Conservation (phyloP, 2,329 filamentous ascomycete species). For the Talaromyces islandicus region DNA sequence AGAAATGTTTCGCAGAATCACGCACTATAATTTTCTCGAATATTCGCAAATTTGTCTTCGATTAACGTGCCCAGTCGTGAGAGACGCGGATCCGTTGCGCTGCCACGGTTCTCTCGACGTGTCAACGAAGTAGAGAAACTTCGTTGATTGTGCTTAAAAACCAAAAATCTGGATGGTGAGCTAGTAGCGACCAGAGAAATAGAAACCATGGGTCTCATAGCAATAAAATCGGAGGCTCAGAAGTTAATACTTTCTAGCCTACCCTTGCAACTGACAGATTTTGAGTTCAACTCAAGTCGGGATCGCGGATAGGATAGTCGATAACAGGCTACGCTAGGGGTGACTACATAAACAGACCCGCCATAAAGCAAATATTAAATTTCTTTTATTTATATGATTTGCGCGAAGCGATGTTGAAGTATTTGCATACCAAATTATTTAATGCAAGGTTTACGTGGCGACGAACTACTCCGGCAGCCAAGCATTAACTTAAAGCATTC, state of each 20-base stretch:
- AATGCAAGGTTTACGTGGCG: background rate
- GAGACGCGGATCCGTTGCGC: slow-evolving; percentile 41
- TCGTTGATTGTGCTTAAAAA: background rate
- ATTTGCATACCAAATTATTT: background rate
- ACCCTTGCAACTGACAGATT: background rate
- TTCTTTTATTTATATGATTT: background rate
- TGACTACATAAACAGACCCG: background rate
- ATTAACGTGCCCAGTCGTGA: slow-evolving; percentile 49
- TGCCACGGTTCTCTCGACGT: background rate
- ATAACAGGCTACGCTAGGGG: background rate
- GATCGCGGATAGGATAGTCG: background rate
- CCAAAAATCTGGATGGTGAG: background rate
- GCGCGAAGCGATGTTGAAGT: background rate
- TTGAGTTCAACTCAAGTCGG: background rate
- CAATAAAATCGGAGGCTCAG: background rate
- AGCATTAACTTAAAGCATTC: background rate
- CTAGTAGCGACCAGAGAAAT: background rate
- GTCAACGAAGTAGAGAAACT: background rate
- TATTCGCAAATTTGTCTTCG: slow-evolving; percentile 55
- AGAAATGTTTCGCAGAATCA: background rate
- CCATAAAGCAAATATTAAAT: background rate
- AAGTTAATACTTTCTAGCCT: background rate
- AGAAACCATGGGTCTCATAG: background rate
- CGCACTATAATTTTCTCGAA: slow-evolving; percentile 53
- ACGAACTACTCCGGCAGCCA: background rate